Base-by-base conservation (phyloP, 768 basidiomycete species). In the Suillus subaureus region DNA sequence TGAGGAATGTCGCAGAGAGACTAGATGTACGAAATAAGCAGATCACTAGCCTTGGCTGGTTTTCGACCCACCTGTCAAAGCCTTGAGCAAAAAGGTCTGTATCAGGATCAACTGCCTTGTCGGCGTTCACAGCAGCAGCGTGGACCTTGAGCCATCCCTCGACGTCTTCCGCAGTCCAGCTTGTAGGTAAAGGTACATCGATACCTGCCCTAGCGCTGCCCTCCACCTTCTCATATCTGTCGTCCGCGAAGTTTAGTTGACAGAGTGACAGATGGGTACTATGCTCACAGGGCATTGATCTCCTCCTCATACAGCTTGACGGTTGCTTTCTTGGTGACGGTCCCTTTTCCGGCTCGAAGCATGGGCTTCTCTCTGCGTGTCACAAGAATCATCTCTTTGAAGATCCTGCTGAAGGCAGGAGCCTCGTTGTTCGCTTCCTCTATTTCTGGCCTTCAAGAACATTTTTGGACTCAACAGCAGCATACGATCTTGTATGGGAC, bases 371-470 rank as follows among this genome's bases (percentile, higher is more conserved):
- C 73, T 18, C 75, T 51, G 3, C 71, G 70, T 1, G 84, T 75
- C 12, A 86, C 69, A n/a, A 86, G 43, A 54, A 87, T 84, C 84
- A 86, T 82, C 69, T 87, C 83, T 71, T 84, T 84, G 72, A 81
- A 84, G 8, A 84, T 77, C 7, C 80, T 75, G 63, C 81, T 82
- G 65, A 80, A 83, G 0, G 79, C 73, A 0, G 84, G 84, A 0
- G 82, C 76, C 2, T 68, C 64, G 12, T 68, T 71, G 55, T 84
- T 85, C 1, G 83, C 84, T 47, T 83, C 79, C n/a, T 83, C 82
- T 1, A 85, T 78, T 23, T 67, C 60, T 0, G 79, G 75, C 79
- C 81, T 83, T 45, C 56, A 28, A 49, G n/a, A 8, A n/a, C n/a
- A 49, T 39, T 3, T 55, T 42, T 23, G 43, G 12, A 45, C 7